A percentile compares a stretch with the other conserved stretches of the same genome.
phyloP scores from a whole-genome alignment of 306 rosid species.

The Lathyrus sativus region DNA sequence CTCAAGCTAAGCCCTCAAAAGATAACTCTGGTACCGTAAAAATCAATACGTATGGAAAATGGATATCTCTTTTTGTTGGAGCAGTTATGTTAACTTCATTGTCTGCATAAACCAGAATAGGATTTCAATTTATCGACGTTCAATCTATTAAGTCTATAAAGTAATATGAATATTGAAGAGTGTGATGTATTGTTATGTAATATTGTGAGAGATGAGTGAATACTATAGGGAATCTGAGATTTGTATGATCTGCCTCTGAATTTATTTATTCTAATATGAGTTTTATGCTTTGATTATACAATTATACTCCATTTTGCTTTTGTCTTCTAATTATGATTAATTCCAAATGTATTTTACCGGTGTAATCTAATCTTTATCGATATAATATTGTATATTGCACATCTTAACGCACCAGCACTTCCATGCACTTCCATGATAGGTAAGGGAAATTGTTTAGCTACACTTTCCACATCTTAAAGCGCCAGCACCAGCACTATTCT shows the following conservation, averaged over 20 bases:
- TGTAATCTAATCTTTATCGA: too few species aligned
- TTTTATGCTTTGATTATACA: not conserved
- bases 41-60: constrained; percentile 28
- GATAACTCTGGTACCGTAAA: constrained; percentile 28
- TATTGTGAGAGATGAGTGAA: not conserved
- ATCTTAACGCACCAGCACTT: too few species aligned
- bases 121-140: not conserved
- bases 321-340: too few species aligned
- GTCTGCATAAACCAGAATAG: not conserved
- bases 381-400: too few species aligned
- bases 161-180: not conserved
- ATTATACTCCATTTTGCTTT: too few species aligned
- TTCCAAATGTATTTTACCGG: too few species aligned
- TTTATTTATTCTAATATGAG: not conserved
- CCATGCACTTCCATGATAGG: too few species aligned
- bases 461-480: too few species aligned
- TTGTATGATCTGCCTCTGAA: not conserved
- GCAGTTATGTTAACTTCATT: constrained; percentile 4
- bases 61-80: constrained; percentile 36
- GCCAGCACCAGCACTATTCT: too few species aligned
- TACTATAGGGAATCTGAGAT: not conserved
- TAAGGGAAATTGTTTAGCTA: too few species aligned
- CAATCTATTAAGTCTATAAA: not conserved
- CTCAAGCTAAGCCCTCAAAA: not conserved
- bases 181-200: constrained; percentile 2